These are phyloP conservation scores for Farysia itapuensis DNA, from an alignment of 1,284 basidiomycete species.

Conservation along the genomic window DNA sequence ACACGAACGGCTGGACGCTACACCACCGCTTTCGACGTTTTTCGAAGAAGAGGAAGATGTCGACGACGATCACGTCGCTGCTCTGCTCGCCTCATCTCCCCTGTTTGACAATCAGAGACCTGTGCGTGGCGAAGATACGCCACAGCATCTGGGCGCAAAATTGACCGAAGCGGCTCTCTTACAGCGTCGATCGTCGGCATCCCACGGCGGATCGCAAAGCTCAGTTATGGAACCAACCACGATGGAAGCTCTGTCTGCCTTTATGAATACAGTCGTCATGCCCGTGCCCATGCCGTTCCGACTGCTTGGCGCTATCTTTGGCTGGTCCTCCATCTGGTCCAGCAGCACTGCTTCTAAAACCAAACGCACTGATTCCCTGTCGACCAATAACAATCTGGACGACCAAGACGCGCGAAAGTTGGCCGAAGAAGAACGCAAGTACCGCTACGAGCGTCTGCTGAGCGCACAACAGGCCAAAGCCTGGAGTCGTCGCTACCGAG, in stretches of 20 bases:
- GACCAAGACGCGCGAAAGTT: conserved; percentile 2
- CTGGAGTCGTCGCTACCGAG: conserved; percentile 31
- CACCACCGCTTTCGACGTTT: neutral
- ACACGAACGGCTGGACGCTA: conserved; percentile 8
- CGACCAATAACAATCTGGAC: neutral
- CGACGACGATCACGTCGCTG: neutral
- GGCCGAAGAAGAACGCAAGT: conserved; percentile 19
- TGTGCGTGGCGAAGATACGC: conserved; percentile 13
- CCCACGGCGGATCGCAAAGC: conserved; percentile 3
- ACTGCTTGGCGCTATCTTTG: conserved; percentile 24
- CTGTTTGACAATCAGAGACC: conserved; percentile 24
- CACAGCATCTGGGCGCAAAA: conserved; percentile 1
- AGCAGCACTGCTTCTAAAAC: neutral
- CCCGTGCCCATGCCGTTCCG: conserved; percentile 37
- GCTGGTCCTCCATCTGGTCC: conserved; percentile 23
- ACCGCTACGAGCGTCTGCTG: conserved; percentile 30
- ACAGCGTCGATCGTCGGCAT: conserved; percentile 7
- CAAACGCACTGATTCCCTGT: too few species aligned
- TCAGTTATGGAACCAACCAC: conserved; percentile 31
- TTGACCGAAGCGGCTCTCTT: conserved; percentile 30
- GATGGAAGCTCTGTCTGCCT: conserved; percentile 31
- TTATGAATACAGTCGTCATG: conserved; percentile 40
- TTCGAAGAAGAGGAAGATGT: conserved; percentile 1
- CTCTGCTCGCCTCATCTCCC: conserved; percentile 8
- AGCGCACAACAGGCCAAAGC: conserved; percentile 38